Evolutionary conservation across 176 grass and related monocot species (phyloP).

Genomic region (Rhynchospora tenuis): DNA sequence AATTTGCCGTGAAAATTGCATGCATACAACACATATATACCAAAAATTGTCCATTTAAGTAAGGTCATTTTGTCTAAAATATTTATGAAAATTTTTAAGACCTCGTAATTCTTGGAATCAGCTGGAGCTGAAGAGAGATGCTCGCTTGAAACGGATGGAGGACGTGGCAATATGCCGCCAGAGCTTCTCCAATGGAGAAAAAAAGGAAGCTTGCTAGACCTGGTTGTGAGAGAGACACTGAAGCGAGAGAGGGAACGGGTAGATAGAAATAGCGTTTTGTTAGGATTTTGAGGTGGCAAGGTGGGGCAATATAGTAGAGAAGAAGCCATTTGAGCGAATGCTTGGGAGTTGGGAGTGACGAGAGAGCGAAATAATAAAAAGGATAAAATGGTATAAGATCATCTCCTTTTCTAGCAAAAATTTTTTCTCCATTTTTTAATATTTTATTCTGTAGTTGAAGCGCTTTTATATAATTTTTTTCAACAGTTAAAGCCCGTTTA

Average conservation of each 20-base stretch:
- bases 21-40: neutral
- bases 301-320: neutral
- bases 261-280: neutral
- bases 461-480: neutral
- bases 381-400: constrained; percentile 27
- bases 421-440: no score
- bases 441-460: neutral
- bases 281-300: neutral
- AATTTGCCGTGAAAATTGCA: neutral
- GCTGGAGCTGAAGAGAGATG: constrained; percentile 17
- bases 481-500: neutral
- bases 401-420: constrained; percentile 4
- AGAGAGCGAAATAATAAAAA: constrained; percentile 28
- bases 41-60: neutral
- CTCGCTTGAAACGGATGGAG: constrained; percentile 16
- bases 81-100: neutral
- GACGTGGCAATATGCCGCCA: neutral
- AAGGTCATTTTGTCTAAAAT: neutral
- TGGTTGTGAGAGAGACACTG: neutral
- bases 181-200: neutral
- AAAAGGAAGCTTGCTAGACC: neutral
- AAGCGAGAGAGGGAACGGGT: neutral
- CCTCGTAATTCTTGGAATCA: constrained; percentile 36
- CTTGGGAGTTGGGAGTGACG: constrained; percentile 30
- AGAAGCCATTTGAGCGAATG: constrained; percentile 22